Percentiles rank a stretch among this genome's conserved stretches.
Evolutionary conservation across 192 early-diverging fungal species (phyloP).

Genomic region (Coemansia sp.): DNA sequence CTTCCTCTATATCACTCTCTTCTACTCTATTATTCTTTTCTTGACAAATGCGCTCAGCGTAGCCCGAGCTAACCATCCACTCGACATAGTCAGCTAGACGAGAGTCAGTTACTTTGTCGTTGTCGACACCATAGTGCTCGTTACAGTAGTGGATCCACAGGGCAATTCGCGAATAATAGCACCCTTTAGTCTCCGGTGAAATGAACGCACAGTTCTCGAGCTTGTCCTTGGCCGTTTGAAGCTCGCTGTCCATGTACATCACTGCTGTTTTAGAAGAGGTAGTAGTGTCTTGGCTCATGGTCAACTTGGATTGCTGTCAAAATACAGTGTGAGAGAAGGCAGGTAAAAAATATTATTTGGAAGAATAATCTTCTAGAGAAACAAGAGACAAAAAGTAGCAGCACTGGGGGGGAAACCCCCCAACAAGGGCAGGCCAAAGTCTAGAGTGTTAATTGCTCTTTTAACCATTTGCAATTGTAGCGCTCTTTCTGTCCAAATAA

Average conservation of each 20-base stretch:
- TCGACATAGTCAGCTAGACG: slow-evolving; percentile 10
- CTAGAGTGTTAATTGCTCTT: background rate
- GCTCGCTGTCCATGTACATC: slow-evolving; percentile 15
- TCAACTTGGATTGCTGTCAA: background rate
- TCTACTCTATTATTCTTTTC: background rate
- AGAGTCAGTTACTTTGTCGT: slow-evolving; percentile 34
- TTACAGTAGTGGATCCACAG: slow-evolving; percentile 56
- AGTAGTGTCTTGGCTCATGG: no score
- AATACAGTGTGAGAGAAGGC: background rate
- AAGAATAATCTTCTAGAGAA: background rate
- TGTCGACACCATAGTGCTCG: background rate
- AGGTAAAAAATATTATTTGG: background rate
- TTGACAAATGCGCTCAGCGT: slow-evolving; percentile 46
- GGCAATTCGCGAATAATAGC: slow-evolving; percentile 56
- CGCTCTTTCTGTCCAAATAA: no score
- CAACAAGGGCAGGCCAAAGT: background rate
- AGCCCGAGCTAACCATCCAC: slow-evolving; percentile 55
- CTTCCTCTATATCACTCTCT: no score
- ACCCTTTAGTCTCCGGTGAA: slow-evolving; percentile 43
- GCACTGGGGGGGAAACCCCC: background rate
- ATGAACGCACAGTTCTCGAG: slow-evolving; percentile 43
- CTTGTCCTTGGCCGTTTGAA: slow-evolving; percentile 42
- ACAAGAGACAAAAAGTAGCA: background rate
- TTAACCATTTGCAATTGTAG: no score
- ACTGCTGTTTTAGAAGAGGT: background rate